phyloP scores from a whole-genome alignment of 2,329 filamentous ascomycete genomes.

The Fusarium decemcellulare region DNA sequence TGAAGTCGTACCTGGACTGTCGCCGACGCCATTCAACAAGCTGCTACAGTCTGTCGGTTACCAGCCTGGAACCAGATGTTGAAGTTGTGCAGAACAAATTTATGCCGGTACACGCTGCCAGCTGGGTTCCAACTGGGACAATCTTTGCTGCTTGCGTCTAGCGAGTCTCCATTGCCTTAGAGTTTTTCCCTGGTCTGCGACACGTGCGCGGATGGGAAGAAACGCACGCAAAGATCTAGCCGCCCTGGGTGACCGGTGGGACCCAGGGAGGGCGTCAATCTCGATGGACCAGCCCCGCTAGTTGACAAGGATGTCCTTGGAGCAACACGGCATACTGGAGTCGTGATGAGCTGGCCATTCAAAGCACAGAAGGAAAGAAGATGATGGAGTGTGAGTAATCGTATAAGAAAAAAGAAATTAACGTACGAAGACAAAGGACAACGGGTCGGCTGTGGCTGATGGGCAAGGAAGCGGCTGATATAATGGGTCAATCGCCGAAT shows the following conservation, averaged over 20 bases:
- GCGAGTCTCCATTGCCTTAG: slow-evolving; percentile 11
- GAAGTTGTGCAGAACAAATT: slow-evolving; percentile 11
- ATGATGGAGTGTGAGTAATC: neutral
- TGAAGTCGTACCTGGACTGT: slow-evolving; percentile 17
- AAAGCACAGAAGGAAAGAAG: slow-evolving; percentile 1
- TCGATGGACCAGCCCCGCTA: slow-evolving; percentile 22
- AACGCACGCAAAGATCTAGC: slow-evolving; percentile 36
- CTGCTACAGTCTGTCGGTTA: slow-evolving; percentile 6
- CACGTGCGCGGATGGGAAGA: slow-evolving; percentile 28
- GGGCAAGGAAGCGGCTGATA: too few relatives aligned
- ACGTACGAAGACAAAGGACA: neutral
- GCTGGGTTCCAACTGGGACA: neutral
- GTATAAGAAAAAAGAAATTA: neutral
- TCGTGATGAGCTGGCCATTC: neutral
- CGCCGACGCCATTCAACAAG: neutral
- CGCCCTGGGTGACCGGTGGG: slow-evolving; percentile 23
- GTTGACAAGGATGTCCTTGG: slow-evolving; percentile 20
- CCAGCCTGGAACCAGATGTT: slow-evolving; percentile 29
- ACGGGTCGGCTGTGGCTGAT: too few relatives aligned
- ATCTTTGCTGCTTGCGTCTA: slow-evolving; percentile 38
- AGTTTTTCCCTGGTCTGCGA: slow-evolving; percentile 14
- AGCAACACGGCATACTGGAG: slow-evolving; percentile 6
- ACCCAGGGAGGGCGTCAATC: slow-evolving; percentile 31
- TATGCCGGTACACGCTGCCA: slow-evolving; percentile 16
- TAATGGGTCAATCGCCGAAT: too few relatives aligned